phyloP scores from a whole-genome alignment of 345 rosid species.

The Populus davidiana region DNA sequence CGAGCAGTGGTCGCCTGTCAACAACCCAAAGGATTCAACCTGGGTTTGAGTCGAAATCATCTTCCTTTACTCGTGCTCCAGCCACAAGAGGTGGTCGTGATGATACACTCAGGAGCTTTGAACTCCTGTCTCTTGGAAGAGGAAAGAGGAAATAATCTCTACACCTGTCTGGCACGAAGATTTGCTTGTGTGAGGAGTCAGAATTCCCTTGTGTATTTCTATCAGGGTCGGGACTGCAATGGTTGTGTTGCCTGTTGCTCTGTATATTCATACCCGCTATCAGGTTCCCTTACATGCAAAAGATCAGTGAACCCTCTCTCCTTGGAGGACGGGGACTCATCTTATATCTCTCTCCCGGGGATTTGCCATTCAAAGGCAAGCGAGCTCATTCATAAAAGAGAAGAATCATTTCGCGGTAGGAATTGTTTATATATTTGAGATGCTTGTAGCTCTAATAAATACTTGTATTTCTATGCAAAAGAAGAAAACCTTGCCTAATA shows the following conservation, averaged over 20 bases:
- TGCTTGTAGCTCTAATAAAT: conserved; percentile 21
- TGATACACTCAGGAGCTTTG: conserved; percentile 59
- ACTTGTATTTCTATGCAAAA: background rate
- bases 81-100: conserved; percentile 47
- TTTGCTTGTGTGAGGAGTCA: conserved; percentile 12
- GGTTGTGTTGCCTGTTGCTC: conserved; percentile 4
- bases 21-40: conserved; percentile 65
- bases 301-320: background rate
- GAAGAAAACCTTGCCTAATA: background rate
- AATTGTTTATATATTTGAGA: conserved; percentile 39
- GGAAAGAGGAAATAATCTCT: conserved; percentile 33
- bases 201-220: conserved; percentile 5
- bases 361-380: background rate
- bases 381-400: conserved; percentile 7
- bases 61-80: conserved; percentile 45
- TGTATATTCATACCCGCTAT: conserved; percentile 20
- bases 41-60: conserved; percentile 51
- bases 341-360: background rate
- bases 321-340: background rate
- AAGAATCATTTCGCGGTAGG: conserved; percentile 16
- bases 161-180: conserved; percentile 8
- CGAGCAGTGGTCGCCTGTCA: conserved; percentile 58
- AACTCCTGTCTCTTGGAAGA: conserved; percentile 51
- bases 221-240: conserved; percentile 1
- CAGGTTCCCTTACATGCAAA: background rate